Conservation (phyloP, 2,329 filamentous ascomycete species). For the Trichoderma lentiforme region DNA sequence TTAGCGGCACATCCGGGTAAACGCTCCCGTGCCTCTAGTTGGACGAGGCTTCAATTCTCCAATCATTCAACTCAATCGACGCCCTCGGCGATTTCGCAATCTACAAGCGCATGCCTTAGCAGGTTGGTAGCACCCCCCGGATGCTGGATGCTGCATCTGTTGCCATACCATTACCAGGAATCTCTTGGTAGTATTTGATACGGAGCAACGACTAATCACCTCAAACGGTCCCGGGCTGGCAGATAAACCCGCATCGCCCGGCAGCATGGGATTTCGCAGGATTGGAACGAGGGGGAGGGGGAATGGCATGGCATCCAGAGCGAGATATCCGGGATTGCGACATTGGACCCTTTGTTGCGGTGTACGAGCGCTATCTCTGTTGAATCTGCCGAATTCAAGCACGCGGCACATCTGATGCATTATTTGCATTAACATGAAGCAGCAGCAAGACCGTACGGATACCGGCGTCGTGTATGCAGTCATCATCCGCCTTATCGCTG, state of each 20-base stretch:
- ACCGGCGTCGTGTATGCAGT: background rate
- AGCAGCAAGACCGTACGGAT: background rate
- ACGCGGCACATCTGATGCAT: background rate
- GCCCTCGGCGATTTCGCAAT: background rate
- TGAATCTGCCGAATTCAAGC: background rate
- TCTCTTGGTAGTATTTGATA: background rate
- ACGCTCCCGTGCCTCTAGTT: background rate
- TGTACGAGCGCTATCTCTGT: background rate
- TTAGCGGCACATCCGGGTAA: constrained; percentile 16
- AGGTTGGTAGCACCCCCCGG: background rate
- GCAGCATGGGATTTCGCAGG: background rate
- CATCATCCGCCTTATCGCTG: constrained; percentile 7
- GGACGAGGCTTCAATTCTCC: background rate
- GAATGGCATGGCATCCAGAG: background rate
- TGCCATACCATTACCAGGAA: background rate
- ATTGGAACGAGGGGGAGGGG: background rate
- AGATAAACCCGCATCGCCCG: background rate
- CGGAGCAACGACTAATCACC: background rate
- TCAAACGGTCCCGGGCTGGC: background rate
- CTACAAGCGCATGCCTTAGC: background rate
- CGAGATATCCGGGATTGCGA: background rate
- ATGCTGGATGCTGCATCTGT: background rate
- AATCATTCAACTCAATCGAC: background rate
- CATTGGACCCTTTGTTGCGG: background rate
- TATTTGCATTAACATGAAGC: background rate